Evolutionary conservation across 352 stramenopile genomes (phyloP), one percentile per base, ranked within the genome.

Genomic region (Phytophthora cactorum): DNA sequence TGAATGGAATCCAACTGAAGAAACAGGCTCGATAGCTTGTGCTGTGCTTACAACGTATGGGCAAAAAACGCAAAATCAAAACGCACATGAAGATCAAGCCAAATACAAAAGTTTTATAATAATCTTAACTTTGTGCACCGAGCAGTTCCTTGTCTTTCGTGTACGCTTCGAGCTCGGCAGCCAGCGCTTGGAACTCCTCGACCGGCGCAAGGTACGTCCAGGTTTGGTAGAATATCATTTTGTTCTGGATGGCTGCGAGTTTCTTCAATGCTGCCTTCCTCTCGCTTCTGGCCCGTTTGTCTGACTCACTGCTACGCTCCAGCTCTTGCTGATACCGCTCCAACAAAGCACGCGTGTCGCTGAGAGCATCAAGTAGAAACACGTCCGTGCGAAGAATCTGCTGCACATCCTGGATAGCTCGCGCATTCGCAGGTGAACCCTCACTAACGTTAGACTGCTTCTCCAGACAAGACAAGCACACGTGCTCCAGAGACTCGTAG

Each of bases 291-390:
- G 31, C 57, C 15, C 59, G 43, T 53, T 85, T 85, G 17, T 57
- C 59, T 3, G 43, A n/a, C 9, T 62, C 58, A 15, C 5, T 36
- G 15, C 52, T 52, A 32, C 17, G n/a, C 43, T 50, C 32, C 9
- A 88, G 54, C 6, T 79, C 75, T 17, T 57, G 38, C 6, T 69
- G 31, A 52, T 77, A 79, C 3, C 60, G 72, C 12, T 75, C 52
- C 3, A 95, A 32, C 39, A 95, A 50, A 17, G 59, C 44, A 31
- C 62, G 66, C 36, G 75, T 71, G 63, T 95, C 87, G 7, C 70
- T 77, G 10, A 92, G 60, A 14, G 84, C 82, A 59, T 95, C 87
- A 31, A 91, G 60, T 12, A 91, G 52, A 65, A 95, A 95, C 25
- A 89, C 46, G 31, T 69, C 57, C 10, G 56, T 52, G 5, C 28